Evolutionary conservation across 2,329 filamentous ascomycete species (phyloP).

Genomic region (Fusarium tupiense): DNA sequence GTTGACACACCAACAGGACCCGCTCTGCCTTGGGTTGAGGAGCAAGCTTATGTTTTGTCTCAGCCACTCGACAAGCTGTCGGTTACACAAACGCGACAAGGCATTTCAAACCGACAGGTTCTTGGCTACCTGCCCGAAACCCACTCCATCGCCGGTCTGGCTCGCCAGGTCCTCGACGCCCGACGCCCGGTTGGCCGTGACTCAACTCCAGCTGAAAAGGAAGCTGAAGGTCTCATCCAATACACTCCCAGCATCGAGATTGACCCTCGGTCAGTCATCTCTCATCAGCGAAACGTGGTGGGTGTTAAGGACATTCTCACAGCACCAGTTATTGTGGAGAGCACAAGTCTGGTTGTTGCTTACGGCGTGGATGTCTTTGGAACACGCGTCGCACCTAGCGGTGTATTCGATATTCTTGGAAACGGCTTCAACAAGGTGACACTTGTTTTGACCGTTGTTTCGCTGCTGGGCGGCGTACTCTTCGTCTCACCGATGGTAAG

Average conservation of each 20-base stretch:
- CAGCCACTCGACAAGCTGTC: constrained; percentile 82
- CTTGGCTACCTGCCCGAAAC: constrained; percentile 80
- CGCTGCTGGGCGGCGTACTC: constrained; percentile 78
- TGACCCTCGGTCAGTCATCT: constrained; percentile 81
- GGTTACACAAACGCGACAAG: constrained; percentile 90
- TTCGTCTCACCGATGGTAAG: constrained; percentile 87
- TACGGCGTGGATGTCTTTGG: constrained; percentile 91
- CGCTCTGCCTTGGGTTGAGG: constrained; percentile 77
- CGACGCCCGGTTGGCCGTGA: constrained; percentile 87
- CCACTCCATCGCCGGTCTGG: constrained; percentile 81
- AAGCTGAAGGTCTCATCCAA: constrained; percentile 79
- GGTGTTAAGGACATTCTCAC: constrained; percentile 80
- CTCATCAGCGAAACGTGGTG: constrained; percentile 83
- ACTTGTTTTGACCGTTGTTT: constrained; percentile 83
- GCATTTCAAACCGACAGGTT: constrained; percentile 85
- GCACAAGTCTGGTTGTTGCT: constrained; percentile 88
- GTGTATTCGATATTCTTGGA: constrained; percentile 90
- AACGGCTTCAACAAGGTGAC: constrained; percentile 94
- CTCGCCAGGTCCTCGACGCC: constrained; percentile 82
- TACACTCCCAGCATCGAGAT: constrained; percentile 84
- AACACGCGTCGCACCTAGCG: constrained; percentile 85
- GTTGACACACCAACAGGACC: constrained; percentile 64
- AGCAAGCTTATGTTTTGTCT: constrained; percentile 83
- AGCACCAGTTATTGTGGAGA: constrained; percentile 84
- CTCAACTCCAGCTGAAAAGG: constrained; percentile 78